These are phyloP conservation scores for Penicillium daleae DNA, from an alignment of 495 filamentous ascomycete species.

Conservation along the genomic window DNA sequence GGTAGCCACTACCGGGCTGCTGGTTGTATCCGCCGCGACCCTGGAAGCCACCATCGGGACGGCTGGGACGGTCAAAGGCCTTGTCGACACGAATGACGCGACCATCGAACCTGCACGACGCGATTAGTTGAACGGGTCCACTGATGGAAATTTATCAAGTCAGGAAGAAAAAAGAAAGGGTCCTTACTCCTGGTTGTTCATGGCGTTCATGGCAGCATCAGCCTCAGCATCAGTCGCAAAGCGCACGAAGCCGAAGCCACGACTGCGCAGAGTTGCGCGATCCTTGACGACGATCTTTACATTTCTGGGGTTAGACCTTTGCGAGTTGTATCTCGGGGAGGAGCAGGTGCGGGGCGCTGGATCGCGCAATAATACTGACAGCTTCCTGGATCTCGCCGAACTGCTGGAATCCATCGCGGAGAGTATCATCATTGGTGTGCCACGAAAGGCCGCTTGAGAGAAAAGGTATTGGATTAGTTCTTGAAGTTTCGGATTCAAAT, in stretches of 20 bases:
- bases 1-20: conserved; percentile 36
- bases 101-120: conserved; percentile 79
- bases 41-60: conserved; percentile 45
- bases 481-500: conserved; percentile 6
- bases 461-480: conserved; percentile 16
- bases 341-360: conserved; percentile 6
- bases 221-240: conserved; percentile 84
- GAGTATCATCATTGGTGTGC: conserved; percentile 88
- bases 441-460: conserved; percentile 83
- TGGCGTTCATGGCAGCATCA: conserved; percentile 72
- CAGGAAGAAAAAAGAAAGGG: neutral
- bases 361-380: conserved; percentile 56
- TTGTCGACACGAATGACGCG: conserved; percentile 95
- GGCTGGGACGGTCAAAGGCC: conserved; percentile 73
- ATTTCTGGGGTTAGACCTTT: conserved; percentile 19
- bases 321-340: conserved; percentile 9
- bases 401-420: conserved; percentile 85
- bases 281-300: conserved; percentile 94
- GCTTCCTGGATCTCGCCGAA: conserved; percentile 91
- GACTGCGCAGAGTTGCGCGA: conserved; percentile 91
- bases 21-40: conserved; percentile 51
- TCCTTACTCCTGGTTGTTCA: conserved; percentile 94
- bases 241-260: conserved; percentile 96
- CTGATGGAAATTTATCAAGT: neutral
- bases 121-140: conserved; percentile 2